Evolutionary conservation across 2,329 filamentous ascomycete species (phyloP).

Genomic region (Huntiella omanensis): DNA sequence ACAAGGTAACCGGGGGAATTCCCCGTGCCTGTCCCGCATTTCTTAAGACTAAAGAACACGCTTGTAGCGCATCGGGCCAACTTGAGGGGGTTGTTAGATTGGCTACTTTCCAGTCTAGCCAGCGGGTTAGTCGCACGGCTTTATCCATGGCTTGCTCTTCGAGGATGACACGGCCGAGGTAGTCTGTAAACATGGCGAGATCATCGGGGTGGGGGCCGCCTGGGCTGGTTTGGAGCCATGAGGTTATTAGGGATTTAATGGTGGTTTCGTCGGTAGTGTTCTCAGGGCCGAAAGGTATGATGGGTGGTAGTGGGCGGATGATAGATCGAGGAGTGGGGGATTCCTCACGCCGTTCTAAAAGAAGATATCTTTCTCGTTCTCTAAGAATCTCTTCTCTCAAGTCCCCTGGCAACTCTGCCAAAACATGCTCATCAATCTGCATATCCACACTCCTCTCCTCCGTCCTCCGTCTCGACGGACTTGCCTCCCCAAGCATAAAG

Average conservation of each 20-base stretch:
- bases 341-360: background rate
- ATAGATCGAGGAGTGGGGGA: background rate
- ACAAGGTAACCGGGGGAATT: too few species aligned
- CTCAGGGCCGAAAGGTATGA: conserved; percentile 26
- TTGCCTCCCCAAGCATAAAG: conserved; percentile 1
- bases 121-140: conserved; percentile 48
- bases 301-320: conserved; percentile 25
- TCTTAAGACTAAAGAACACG: too few species aligned
- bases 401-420: conserved; percentile 67
- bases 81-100: background rate
- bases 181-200: conserved; percentile 53
- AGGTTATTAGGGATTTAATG: conserved; percentile 52
- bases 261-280: conserved; percentile 31
- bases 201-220: conserved; percentile 60
- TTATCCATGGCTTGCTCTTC: conserved; percentile 68
- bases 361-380: conserved; percentile 40
- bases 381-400: conserved; percentile 59
- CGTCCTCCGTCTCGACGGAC: conserved; percentile 2
- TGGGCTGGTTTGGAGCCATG: conserved; percentile 52
- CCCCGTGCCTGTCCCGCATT: too few species aligned
- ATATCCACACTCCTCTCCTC: background rate
- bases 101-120: conserved; percentile 37
- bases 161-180: conserved; percentile 49
- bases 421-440: conserved; percentile 50
- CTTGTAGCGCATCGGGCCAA: too few species aligned